Evolutionary conservation across 1,284 basidiomycete species (phyloP).

Genomic region (Moesziomyces antarcticus): DNA sequence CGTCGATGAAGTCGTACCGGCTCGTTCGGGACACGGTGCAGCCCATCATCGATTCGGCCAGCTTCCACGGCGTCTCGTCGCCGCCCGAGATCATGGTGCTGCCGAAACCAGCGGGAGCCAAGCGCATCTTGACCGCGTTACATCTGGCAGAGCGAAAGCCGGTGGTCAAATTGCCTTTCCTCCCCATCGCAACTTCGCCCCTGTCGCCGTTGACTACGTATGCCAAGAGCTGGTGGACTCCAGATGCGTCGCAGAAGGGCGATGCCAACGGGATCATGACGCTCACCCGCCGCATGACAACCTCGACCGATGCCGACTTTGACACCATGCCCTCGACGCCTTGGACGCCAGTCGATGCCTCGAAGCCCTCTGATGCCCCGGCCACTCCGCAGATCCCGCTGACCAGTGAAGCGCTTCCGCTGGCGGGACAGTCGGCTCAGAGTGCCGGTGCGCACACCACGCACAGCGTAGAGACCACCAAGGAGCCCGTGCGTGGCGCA

Average conservation of each 20-base stretch:
- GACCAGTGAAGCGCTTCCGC: constrained; percentile 23
- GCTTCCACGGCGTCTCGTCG: constrained; percentile 32
- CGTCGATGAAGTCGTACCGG: constrained; percentile 51
- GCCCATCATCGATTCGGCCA: constrained; percentile 54
- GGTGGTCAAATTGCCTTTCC: constrained; percentile 88
- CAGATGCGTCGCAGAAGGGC: constrained; percentile 11
- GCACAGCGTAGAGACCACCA: constrained; percentile 11
- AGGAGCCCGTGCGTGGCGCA: neutral
- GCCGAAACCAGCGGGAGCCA: constrained; percentile 50
- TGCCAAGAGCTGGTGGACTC: constrained; percentile 44
- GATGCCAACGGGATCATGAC: constrained; percentile 34
- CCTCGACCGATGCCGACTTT: constrained; percentile 17
- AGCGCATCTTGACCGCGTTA: constrained; percentile 51
- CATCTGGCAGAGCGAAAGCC: constrained; percentile 52
- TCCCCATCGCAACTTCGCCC: constrained; percentile 90
- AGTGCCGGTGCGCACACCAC: constrained; percentile 12
- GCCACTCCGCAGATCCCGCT: constrained; percentile 16
- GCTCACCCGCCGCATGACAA: constrained; percentile 18
- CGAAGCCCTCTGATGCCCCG: neutral
- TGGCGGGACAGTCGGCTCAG: constrained; percentile 9
- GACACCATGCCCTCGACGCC: constrained; percentile 30
- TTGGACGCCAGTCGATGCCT: constrained; percentile 29
- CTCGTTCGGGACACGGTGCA: constrained; percentile 47
- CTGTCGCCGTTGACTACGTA: constrained; percentile 57
- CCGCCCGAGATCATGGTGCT: constrained; percentile 58